phyloP scores from a whole-genome alignment of 2,329 filamentous ascomycete species.

The Didymella glomerata region DNA sequence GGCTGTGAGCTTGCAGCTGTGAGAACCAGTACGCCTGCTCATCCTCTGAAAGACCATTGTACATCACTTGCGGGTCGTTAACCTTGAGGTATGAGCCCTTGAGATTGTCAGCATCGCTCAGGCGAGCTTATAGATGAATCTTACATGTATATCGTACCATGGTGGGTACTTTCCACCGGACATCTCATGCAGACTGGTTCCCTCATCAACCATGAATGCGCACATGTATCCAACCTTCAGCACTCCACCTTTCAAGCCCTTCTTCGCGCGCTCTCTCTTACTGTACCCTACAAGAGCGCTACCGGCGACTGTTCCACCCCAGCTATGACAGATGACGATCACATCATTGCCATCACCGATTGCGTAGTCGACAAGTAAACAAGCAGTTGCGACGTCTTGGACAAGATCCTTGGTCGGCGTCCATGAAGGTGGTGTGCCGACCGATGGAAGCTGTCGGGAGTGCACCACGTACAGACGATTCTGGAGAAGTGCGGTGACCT shows the following conservation, averaged over 20 bases:
- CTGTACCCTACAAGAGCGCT: constrained; percentile 49
- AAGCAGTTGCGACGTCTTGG: constrained; percentile 48
- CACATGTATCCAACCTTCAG: constrained; percentile 48
- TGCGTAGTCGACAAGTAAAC: constrained; percentile 44
- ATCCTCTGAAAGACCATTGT: constrained; percentile 41
- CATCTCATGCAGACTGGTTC: not conserved
- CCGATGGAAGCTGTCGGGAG: constrained; percentile 40
- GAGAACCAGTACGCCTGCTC: constrained; percentile 36
- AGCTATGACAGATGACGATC: constrained; percentile 56
- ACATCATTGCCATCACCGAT: constrained; percentile 53
- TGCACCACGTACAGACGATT: constrained; percentile 42
- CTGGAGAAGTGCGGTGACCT: constrained; percentile 41
- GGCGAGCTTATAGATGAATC: not conserved
- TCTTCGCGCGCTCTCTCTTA: constrained; percentile 44
- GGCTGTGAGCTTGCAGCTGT: constrained; percentile 34
- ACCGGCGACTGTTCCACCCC: constrained; percentile 53
- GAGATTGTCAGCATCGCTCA: not conserved
- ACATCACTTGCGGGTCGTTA: constrained; percentile 30
- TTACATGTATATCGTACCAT: constrained; percentile 9
- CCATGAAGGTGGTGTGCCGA: constrained; percentile 30
- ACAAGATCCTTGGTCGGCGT: constrained; percentile 38
- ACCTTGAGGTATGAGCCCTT: constrained; percentile 6
- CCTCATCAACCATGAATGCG: constrained; percentile 42
- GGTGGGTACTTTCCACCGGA: not conserved
- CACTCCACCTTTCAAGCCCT: constrained; percentile 53